Conservation (phyloP, 495 filamentous ascomycete genomes). For the Penicillium maclennaniae region DNA sequence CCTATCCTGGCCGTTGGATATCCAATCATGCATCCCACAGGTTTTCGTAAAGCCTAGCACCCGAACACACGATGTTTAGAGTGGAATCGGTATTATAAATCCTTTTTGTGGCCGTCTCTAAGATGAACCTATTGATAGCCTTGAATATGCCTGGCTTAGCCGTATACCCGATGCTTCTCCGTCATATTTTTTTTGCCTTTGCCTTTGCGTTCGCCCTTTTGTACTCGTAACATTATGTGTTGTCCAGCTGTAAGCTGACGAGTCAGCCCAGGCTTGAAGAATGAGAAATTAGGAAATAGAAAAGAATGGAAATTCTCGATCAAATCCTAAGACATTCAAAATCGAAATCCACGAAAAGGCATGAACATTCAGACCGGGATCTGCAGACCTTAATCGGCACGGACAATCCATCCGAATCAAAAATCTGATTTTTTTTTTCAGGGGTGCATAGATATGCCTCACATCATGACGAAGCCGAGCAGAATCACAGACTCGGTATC, state of each 20-base stretch:
- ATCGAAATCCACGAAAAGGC: background rate
- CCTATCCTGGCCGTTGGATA: background rate
- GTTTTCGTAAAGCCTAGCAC: background rate
- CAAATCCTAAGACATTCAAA: background rate
- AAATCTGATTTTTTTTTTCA: conserved; percentile 3
- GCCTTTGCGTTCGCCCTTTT: too few species aligned
- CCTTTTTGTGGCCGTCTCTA: background rate
- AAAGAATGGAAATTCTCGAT: background rate
- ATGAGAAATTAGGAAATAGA: background rate
- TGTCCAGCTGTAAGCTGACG: background rate
- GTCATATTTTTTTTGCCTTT: background rate
- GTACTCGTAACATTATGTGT: background rate
- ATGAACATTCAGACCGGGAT: background rate
- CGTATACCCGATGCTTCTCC: background rate
- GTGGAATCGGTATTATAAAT: background rate
- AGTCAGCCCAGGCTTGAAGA: background rate
- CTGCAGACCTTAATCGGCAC: conserved; percentile 8
- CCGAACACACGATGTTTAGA: conserved; percentile 7
- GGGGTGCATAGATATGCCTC: background rate
- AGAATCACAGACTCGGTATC: background rate
- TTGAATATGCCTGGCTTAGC: background rate
- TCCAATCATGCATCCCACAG: conserved; percentile 4
- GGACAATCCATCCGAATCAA: background rate
- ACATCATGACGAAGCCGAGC: background rate
- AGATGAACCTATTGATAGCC: too few species aligned